These are phyloP conservation scores for Pseudozyma tsukubaensis DNA, from an alignment of 1,284 basidiomycete genomes.

Conservation along the genomic window DNA sequence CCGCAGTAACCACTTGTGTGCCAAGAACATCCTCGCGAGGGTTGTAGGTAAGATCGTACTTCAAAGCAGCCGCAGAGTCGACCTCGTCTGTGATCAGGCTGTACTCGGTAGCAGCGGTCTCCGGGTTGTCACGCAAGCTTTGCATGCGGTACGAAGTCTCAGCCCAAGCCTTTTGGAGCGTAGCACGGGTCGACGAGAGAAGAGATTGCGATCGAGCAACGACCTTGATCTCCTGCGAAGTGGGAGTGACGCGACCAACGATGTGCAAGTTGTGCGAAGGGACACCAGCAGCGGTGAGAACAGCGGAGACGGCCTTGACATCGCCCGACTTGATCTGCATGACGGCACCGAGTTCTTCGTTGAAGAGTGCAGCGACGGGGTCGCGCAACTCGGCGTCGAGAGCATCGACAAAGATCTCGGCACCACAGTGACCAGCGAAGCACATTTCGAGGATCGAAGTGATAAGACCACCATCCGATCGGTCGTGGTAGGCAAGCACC, in stretches of 20 bases:
- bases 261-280: conserved; percentile 79
- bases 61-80: conserved; percentile 69
- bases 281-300: conserved; percentile 79
- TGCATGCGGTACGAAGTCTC: conserved; percentile 96
- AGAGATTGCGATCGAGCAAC: conserved; percentile 52
- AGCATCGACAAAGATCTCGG: conserved; percentile 76
- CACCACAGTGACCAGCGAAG: conserved; percentile 88
- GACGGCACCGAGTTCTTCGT: conserved; percentile 94
- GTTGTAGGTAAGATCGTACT: conserved; percentile 61
- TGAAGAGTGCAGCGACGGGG: conserved; percentile 81
- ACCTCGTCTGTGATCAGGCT: conserved; percentile 74
- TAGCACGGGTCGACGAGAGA: conserved; percentile 71
- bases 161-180: conserved; percentile 87
- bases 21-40: conserved; percentile 59
- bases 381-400: conserved; percentile 69
- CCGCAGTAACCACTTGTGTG: conserved; percentile 16
- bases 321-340: conserved; percentile 82
- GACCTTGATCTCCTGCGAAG: conserved; percentile 75
- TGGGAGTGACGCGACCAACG: conserved; percentile 74
- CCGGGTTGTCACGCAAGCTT: conserved; percentile 84
- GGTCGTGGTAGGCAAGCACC: conserved; percentile 95
- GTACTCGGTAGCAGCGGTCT: conserved; percentile 84
- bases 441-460: conserved; percentile 94
- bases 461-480: conserved; percentile 95
- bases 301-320: conserved; percentile 74